phyloP scores from a whole-genome alignment of 768 basidiomycete genomes.

The Phaeolepiota aurea region DNA sequence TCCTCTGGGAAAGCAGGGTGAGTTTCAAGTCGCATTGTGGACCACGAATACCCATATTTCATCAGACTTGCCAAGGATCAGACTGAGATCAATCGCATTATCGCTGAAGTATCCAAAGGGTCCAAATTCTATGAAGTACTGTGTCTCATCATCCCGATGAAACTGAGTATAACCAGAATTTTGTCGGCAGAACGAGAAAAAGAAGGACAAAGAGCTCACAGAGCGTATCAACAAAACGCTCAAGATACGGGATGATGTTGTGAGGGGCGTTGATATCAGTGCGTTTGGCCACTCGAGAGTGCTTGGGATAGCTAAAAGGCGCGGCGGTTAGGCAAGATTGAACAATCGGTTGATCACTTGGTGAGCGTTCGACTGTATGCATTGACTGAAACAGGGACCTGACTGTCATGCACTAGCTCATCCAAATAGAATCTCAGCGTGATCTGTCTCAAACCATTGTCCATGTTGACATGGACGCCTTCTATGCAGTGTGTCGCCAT shows the following conservation, averaged over 20 bases:
- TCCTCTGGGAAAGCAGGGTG: conserved; percentile 87
- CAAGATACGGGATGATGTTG: conserved; percentile 49
- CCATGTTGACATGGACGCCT: conserved; percentile 95
- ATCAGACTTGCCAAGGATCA: conserved; percentile 62
- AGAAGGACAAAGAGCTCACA: conserved; percentile 80
- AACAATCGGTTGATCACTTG: conserved; percentile 58
- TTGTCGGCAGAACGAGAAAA: conserved; percentile 73
- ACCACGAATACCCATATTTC: not conserved
- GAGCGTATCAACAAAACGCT: conserved; percentile 66
- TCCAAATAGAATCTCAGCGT: conserved; percentile 62
- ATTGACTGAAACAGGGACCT: too few species aligned
- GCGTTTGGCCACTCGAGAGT: conserved; percentile 20
- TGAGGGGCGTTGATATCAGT: conserved; percentile 52
- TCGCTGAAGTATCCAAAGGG: conserved; percentile 86
- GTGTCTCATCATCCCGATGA: conserved; percentile 13
- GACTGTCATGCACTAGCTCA: too few species aligned
- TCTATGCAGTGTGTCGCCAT: conserved; percentile 48
- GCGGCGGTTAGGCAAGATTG: conserved; percentile 58
- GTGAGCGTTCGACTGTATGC: conserved; percentile 33
- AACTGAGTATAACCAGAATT: not conserved
- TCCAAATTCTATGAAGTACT: conserved; percentile 89
- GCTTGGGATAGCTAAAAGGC: too few species aligned
- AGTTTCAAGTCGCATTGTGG: conserved; percentile 21
- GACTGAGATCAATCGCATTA: conserved; percentile 79
- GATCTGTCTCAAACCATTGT: conserved; percentile 83